A percentile compares a stretch with the other conserved stretches of the same genome.
Conservation (phyloP, 2,329 filamentous ascomycete species). For the Colletotrichum karsti region DNA sequence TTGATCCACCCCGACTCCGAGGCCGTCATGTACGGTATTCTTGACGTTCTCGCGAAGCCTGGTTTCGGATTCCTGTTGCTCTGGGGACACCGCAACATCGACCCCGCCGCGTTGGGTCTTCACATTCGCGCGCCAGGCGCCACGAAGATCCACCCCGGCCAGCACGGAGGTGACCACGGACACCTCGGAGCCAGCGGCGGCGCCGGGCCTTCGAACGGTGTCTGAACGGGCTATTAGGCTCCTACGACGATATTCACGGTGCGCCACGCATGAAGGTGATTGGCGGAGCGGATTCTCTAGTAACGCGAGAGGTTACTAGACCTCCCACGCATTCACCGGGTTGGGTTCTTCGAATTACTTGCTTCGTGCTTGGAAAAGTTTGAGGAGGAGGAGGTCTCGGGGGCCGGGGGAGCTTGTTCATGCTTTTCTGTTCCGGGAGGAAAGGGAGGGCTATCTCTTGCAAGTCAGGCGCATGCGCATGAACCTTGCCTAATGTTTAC, state of each 20-base stretch:
- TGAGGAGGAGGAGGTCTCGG: neutral
- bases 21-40: slow-evolving; percentile 73
- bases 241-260: neutral
- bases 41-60: slow-evolving; percentile 73
- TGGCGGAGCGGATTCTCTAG: neutral
- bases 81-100: slow-evolving; percentile 70
- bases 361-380: neutral
- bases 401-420: neutral
- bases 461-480: neutral
- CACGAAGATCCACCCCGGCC: neutral
- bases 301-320: neutral
- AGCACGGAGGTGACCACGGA: slow-evolving; percentile 18
- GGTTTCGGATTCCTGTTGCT: slow-evolving; percentile 69
- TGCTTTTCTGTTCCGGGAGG: neutral
- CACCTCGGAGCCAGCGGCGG: slow-evolving; percentile 1
- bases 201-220: neutral
- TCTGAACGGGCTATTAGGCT: neutral
- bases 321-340: no score
- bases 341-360: neutral
- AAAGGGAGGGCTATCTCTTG: neutral
- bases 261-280: neutral
- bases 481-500: neutral
- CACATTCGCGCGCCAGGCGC: slow-evolving; percentile 38
- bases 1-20: slow-evolving; percentile 73
- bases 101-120: slow-evolving; percentile 64